Evolutionary conservation across 1,139 yeast genomes (phyloP).

Genomic region (Hemisphaericaspora lyxosophila): DNA sequence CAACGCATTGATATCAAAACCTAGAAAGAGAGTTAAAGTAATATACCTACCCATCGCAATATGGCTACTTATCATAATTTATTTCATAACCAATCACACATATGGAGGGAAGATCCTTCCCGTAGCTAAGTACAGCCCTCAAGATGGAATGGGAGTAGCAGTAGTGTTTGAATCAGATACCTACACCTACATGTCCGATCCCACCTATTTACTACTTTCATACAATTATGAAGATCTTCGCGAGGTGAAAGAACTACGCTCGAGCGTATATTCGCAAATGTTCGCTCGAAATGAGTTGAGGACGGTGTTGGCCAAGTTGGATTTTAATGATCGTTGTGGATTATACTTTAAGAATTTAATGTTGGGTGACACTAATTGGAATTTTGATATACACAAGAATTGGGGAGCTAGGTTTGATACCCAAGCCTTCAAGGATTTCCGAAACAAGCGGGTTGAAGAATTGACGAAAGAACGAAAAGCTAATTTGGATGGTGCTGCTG

Average conservation of each 20-base stretch:
- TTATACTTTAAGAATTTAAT: constrained; percentile 31
- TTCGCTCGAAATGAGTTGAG: constrained; percentile 12
- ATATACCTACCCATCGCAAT: no score
- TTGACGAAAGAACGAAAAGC: no score
- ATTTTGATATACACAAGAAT: constrained; percentile 23
- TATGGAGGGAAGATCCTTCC: no score
- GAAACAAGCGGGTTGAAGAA: constrained; percentile 15
- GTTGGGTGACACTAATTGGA: constrained; percentile 27
- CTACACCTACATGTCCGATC: no score
- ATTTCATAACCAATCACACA: no score
- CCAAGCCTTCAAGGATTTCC: constrained; percentile 16
- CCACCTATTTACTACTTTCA: neutral
- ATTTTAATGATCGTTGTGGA: constrained; percentile 28
- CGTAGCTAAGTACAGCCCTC: no score
- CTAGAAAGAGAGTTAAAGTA: no score
- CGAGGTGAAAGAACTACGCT: neutral
- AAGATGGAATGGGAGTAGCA: no score
- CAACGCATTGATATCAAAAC: no score
- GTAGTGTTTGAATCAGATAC: no score
- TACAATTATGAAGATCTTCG: neutral
- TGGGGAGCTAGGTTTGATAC: constrained; percentile 19
- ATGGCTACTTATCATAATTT: no score
- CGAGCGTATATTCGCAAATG: constrained; percentile 13
- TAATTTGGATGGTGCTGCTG: constrained; percentile 10
- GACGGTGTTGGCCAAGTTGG: constrained; percentile 16